A percentile compares a stretch with the other conserved stretches of the same genome.
Conservation (phyloP, 108 stramenopile genomes). For the Parietichytrium sp. region DNA sequence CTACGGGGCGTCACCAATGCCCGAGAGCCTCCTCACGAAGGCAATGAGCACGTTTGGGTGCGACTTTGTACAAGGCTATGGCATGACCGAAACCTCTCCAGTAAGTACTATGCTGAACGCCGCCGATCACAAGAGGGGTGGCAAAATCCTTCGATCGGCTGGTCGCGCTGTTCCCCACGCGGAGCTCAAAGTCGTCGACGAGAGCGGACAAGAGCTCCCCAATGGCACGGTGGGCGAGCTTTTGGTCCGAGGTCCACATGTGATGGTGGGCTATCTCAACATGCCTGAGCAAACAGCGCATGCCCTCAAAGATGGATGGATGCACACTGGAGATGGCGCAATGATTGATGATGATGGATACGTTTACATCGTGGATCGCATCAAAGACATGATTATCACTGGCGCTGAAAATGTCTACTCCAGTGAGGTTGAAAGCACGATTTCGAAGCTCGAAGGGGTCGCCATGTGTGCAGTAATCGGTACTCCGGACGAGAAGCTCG, state of each 20-base stretch:
- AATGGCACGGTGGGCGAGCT: neutral
- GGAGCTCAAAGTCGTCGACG: neutral
- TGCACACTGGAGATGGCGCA: neutral
- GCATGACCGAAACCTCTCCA: neutral
- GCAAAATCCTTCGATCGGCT: neutral
- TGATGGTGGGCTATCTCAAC: neutral
- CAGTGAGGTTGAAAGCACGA: constrained; percentile 82
- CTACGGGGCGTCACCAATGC: neutral
- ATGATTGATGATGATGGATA: constrained; percentile 81
- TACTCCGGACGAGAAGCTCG: no score
- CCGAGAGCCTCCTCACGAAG: neutral
- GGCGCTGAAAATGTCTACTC: no score
- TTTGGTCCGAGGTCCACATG: neutral
- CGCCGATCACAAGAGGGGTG: no score
- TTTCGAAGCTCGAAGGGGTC: constrained; percentile 86
- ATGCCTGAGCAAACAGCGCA: neutral
- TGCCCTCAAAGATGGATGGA: neutral
- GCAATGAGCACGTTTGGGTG: neutral
- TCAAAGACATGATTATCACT: constrained; percentile 93
- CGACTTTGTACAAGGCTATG: neutral
- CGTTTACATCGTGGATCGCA: constrained; percentile 80
- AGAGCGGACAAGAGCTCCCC: neutral
- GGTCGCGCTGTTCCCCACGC: neutral
- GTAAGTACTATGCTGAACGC: neutral
- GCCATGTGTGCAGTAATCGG: no score